Conservation (phyloP, 1,284 basidiomycete genomes). For the Puccinia brachypodii region DNA sequence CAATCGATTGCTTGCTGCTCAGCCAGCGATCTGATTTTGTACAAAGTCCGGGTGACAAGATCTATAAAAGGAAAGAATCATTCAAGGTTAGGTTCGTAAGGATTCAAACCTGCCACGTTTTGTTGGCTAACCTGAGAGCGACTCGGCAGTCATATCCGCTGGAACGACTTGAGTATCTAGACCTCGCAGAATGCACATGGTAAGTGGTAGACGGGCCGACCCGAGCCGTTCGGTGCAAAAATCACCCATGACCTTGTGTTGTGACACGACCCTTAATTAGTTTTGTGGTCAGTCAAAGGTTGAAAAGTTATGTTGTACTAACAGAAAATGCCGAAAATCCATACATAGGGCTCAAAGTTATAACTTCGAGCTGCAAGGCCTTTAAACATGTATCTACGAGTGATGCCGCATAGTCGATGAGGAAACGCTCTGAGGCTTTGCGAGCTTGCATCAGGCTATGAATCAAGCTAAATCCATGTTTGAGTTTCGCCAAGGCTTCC, state of each 20-base stretch:
- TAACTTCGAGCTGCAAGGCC: constrained; percentile 53
- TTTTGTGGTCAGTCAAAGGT: constrained; percentile 60
- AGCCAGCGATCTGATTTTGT: constrained; percentile 77
- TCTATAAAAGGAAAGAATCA: constrained; percentile 59
- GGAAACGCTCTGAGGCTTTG: constrained; percentile 58
- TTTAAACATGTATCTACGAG: constrained; percentile 29
- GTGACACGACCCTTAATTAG: constrained; percentile 70
- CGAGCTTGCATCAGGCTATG: constrained; percentile 60
- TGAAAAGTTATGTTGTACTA: constrained; percentile 79
- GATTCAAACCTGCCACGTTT: background rate
- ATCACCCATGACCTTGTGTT: constrained; percentile 67
- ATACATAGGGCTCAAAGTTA: background rate
- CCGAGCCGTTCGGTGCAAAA: constrained; percentile 43
- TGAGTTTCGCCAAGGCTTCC: constrained; percentile 63
- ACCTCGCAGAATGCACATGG: constrained; percentile 71
- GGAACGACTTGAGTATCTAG: constrained; percentile 69
- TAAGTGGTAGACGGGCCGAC: constrained; percentile 27
- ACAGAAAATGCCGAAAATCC: constrained; percentile 42
- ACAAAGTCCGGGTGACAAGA: constrained; percentile 79
- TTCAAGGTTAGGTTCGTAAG: background rate
- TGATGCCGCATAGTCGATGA: constrained; percentile 61
- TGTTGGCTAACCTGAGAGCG: constrained; percentile 51
- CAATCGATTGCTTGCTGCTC: constrained; percentile 81
- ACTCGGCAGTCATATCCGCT: constrained; percentile 71
- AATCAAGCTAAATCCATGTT: constrained; percentile 67